These are phyloP conservation scores for Colletotrichum lindemuthianum DNA, from an alignment of 2,329 filamentous ascomycete genomes.

Conservation along the genomic window DNA sequence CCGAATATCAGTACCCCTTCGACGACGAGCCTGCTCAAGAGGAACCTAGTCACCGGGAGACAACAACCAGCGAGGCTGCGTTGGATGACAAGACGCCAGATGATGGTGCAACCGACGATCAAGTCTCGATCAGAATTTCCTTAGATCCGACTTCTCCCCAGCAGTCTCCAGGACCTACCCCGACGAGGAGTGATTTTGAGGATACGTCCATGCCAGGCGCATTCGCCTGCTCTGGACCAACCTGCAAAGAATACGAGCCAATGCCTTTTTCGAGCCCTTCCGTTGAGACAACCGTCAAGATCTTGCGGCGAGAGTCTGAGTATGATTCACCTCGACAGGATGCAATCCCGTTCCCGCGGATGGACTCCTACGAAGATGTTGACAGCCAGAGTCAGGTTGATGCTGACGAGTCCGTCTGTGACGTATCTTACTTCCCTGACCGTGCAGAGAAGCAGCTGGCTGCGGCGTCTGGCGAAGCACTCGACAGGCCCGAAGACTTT, in stretches of 20 bases:
- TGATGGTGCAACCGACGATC: conserved; percentile 41
- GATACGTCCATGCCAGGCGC: conserved; percentile 42
- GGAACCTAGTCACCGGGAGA: background rate
- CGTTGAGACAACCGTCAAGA: conserved; percentile 60
- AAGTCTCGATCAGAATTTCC: conserved; percentile 52
- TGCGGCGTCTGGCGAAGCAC: conserved; percentile 49
- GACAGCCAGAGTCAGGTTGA: conserved; percentile 52
- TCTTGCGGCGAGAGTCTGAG: conserved; percentile 57
- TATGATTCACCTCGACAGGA: conserved; percentile 40
- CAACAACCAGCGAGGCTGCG: too few relatives aligned
- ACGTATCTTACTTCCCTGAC: conserved; percentile 44
- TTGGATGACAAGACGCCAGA: too few relatives aligned
- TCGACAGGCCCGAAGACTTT: conserved; percentile 42
- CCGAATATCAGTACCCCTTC: conserved; percentile 62
- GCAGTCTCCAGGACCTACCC: conserved; percentile 40
- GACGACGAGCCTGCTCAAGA: conserved; percentile 51
- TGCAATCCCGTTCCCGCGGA: conserved; percentile 46
- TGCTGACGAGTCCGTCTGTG: conserved; percentile 37
- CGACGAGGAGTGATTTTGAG: conserved; percentile 41
- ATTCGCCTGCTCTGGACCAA: conserved; percentile 39
- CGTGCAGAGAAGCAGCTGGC: conserved; percentile 48
- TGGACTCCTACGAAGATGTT: conserved; percentile 49
- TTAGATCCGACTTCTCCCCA: conserved; percentile 47
- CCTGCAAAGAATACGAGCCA: conserved; percentile 50
- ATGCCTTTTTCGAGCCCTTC: conserved; percentile 49